Evolutionary conservation across 768 basidiomycete genomes (phyloP).

Genomic region (Xanthoconium purpureum): DNA sequence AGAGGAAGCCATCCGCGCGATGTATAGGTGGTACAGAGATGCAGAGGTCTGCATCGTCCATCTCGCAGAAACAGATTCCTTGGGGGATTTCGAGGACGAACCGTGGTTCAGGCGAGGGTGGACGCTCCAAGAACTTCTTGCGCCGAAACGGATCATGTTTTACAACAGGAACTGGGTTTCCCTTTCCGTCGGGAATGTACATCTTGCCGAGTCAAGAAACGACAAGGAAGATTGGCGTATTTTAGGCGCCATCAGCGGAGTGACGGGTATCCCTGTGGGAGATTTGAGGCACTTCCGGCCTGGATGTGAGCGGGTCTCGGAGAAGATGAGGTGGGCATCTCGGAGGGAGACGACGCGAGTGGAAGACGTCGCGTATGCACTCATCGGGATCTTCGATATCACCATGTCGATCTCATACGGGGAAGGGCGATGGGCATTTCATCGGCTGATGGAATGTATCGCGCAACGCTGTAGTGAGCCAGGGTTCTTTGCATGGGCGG

Average conservation of each 20-base stretch:
- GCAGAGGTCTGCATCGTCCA: slow-evolving; percentile 8
- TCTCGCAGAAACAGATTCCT: not conserved
- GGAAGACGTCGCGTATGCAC: slow-evolving; percentile 11
- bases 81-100: slow-evolving; percentile 6
- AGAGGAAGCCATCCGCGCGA: slow-evolving; percentile 10
- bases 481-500: slow-evolving; percentile 18
- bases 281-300: slow-evolving; percentile 9
- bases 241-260: slow-evolving; percentile 1
- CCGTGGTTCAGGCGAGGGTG: slow-evolving; percentile 13
- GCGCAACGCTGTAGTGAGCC: slow-evolving; percentile 7
- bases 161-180: slow-evolving; percentile 3
- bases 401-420: slow-evolving; percentile 16
- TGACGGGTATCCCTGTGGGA: slow-evolving; percentile 1
- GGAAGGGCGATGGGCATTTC: slow-evolving; percentile 14
- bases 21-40: slow-evolving; percentile 11
- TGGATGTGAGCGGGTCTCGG: slow-evolving; percentile 3
- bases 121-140: slow-evolving; percentile 14
- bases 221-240: slow-evolving; percentile 8
- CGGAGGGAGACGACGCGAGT: slow-evolving; percentile 7
- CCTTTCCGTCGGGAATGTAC: not conserved
- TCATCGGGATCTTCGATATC: slow-evolving; percentile 16
- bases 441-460: slow-evolving; percentile 8
- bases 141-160: slow-evolving; percentile 2
- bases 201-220: not conserved
- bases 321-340: slow-evolving; percentile 18